phyloP scores from a whole-genome alignment of 2,329 filamentous ascomycete species.

The Cytospora mali region DNA sequence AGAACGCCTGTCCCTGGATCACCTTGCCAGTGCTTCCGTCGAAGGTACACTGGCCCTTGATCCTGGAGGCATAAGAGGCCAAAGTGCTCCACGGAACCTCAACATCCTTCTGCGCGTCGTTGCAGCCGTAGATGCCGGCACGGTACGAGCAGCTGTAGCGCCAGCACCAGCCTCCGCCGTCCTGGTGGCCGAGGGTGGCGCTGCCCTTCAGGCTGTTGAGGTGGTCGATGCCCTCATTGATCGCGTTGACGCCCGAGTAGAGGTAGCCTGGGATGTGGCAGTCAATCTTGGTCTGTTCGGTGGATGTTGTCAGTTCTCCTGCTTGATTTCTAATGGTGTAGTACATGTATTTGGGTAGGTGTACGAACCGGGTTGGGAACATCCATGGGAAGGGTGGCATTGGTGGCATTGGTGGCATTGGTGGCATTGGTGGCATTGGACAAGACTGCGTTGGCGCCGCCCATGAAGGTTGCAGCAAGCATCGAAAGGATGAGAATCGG shows the following conservation, averaged over 20 bases:
- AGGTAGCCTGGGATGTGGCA: background rate
- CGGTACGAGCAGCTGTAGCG: slow-evolving; percentile 8
- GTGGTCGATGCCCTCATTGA: background rate
- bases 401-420: background rate
- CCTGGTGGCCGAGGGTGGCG: slow-evolving; percentile 5
- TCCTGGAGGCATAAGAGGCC: slow-evolving; percentile 2
- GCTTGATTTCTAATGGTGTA: background rate
- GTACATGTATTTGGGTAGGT: background rate
- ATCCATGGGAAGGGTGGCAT: background rate
- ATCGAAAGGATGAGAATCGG: background rate
- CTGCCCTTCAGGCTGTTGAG: background rate
- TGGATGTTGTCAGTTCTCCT: background rate
- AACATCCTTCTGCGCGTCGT: background rate
- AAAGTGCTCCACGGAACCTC: slow-evolving; percentile 2
- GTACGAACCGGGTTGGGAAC: background rate
- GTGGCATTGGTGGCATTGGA: background rate
- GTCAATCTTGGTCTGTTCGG: background rate
- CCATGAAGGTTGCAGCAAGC: background rate
- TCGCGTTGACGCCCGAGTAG: background rate
- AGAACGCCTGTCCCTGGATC: slow-evolving; percentile 9
- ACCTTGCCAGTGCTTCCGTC: background rate
- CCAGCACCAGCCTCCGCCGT: slow-evolving; percentile 4
- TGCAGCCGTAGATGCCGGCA: slow-evolving; percentile 11
- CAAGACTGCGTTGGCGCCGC: background rate
- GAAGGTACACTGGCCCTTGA: background rate